Evolutionary conservation across 1,284 basidiomycete genomes (phyloP).

Genomic region (Mycosarcoma mackinlayi): DNA sequence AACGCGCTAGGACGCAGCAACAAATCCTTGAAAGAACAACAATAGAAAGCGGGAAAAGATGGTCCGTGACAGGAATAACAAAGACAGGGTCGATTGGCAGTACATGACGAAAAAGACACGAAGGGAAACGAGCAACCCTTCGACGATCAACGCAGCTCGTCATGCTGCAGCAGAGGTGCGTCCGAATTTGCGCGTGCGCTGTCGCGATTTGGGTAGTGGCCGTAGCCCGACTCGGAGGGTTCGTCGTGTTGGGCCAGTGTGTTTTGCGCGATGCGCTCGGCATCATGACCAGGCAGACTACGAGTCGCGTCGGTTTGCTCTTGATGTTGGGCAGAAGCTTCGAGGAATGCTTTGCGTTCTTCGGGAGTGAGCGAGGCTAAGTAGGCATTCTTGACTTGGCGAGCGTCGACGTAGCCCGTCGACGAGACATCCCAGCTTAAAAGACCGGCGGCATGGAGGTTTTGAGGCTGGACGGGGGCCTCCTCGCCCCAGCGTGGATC

Average conservation of each 20-base stretch:
- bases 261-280: conserved; percentile 22
- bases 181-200: conserved; percentile 25
- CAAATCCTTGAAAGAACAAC: neutral
- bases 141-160: conserved; percentile 20
- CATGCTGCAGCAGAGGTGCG: conserved; percentile 28
- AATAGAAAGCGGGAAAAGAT: neutral
- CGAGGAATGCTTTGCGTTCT: conserved; percentile 44
- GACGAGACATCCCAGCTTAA: conserved; percentile 50
- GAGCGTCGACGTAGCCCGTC: conserved; percentile 49
- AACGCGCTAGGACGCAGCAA: too few relatives aligned
- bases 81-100: too few relatives aligned
- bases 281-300: conserved; percentile 11
- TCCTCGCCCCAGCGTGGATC: conserved; percentile 44
- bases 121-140: neutral
- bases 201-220: conserved; percentile 22
- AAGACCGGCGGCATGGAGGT: conserved; percentile 29
- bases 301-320: conserved; percentile 12
- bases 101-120: neutral
- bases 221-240: conserved; percentile 20
- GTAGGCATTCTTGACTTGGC: conserved; percentile 52
- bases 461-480: conserved; percentile 15
- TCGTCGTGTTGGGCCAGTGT: conserved; percentile 19
- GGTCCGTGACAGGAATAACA: neutral
- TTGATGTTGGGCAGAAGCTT: conserved; percentile 20
- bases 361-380: conserved; percentile 36